These are phyloP conservation scores for Paramecium biaurelia DNA, from an alignment of 73 alveolate species.

Conservation along the genomic window DNA sequence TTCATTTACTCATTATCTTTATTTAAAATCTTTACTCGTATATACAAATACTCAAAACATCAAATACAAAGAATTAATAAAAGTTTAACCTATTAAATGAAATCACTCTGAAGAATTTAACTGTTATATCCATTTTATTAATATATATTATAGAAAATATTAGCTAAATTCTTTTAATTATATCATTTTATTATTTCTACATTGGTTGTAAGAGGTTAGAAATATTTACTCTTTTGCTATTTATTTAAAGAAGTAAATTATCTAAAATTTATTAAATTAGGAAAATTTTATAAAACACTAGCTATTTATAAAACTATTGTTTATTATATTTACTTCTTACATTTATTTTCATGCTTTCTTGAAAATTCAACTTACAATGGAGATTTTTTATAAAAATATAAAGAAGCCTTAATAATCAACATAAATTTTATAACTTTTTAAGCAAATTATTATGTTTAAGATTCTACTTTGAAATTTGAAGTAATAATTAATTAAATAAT, in stretches of 20 bases:
- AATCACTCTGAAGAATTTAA: not conserved
- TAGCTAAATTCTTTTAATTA: not conserved
- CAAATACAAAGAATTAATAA: not conserved
- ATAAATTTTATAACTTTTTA: not conserved
- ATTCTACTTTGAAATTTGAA: not conserved
- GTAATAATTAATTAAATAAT: not conserved
- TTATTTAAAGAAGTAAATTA: not conserved
- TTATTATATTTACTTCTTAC: not conserved
- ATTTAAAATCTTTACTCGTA: not conserved
- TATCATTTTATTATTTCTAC: not conserved
- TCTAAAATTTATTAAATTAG: not conserved
- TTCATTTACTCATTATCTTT: not conserved
- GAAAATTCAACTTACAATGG: not conserved
- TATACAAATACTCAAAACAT: not conserved
- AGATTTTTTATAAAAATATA: not conserved
- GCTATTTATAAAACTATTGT: not conserved
- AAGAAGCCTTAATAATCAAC: not conserved
- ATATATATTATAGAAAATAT: not conserved
- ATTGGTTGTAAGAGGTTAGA: not conserved
- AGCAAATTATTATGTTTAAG: not conserved
- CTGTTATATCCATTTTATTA: not conserved
- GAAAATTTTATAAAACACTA: not conserved
- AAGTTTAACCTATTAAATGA: not conserved
- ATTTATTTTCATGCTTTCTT: not conserved
- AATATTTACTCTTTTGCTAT: not conserved